Evolutionary conservation across 2,329 filamentous ascomycete genomes (phyloP).

Genomic region (Penicillium sclerotiorum): DNA sequence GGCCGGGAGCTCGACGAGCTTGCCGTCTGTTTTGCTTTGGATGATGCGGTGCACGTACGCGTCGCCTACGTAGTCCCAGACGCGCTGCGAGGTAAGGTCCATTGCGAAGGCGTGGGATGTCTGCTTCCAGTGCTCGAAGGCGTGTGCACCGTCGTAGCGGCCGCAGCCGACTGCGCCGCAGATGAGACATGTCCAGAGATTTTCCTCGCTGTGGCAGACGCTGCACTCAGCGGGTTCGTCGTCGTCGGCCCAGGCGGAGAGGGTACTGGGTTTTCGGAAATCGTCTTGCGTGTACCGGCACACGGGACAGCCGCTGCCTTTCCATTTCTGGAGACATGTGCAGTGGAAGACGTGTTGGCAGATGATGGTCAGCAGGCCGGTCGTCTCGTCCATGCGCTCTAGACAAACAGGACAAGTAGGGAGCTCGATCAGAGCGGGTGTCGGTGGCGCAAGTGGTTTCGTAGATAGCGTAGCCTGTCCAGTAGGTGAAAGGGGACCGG

Average conservation of each 20-base stretch:
- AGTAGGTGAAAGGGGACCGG: constrained; percentile 20
- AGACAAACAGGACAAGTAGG: constrained; percentile 96
- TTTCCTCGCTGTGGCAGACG: constrained; percentile 76
- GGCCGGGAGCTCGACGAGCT: constrained; percentile 84
- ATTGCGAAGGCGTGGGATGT: constrained; percentile 90
- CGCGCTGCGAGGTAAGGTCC: constrained; percentile 88
- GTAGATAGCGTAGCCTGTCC: constrained; percentile 53
- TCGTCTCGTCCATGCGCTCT: constrained; percentile 97
- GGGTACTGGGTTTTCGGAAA: constrained; percentile 48
- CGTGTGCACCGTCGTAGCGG: constrained; percentile 89
- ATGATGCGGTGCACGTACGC: constrained; percentile 96
- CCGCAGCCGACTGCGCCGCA: constrained; percentile 93
- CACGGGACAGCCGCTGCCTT: constrained; percentile 88
- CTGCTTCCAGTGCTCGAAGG: constrained; percentile 89
- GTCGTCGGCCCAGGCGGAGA: constrained; percentile 61
- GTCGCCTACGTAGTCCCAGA: constrained; percentile 97
- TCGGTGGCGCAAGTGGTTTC: constrained; percentile 71
- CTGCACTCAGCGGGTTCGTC: constrained; percentile 63
- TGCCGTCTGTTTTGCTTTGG: constrained; percentile 88
- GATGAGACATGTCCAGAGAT: constrained; percentile 94
- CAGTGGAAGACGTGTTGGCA: constrained; percentile 99
- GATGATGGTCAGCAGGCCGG: constrained; percentile 89
- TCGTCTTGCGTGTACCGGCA: constrained; percentile 82
- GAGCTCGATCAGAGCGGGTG: constrained; percentile 83
- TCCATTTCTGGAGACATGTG: constrained; percentile 94